A percentile compares a stretch with the other conserved stretches of the same genome.
Conservation (phyloP, 805 yeast species). For the Teunomyces kruisii region DNA sequence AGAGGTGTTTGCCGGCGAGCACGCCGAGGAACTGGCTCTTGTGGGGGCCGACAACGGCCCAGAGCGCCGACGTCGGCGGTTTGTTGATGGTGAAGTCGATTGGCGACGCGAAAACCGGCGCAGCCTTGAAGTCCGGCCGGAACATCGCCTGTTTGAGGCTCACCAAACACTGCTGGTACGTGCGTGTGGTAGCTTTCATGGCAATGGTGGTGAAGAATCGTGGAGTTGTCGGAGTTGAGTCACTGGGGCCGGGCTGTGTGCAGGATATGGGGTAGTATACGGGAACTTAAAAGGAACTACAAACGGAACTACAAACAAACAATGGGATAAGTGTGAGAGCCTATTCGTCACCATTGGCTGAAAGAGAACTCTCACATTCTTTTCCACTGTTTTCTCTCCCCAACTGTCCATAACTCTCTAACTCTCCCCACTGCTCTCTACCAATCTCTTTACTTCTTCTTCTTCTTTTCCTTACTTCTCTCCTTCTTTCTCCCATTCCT, state of each 20-base stretch:
- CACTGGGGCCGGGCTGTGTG: background rate
- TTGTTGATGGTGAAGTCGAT: constrained; percentile 24
- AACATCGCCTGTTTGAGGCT: constrained; percentile 25
- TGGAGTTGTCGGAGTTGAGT: background rate
- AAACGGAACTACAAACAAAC: too few relatives aligned
- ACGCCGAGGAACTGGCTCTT: constrained; percentile 56
- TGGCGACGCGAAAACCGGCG: constrained; percentile 24
- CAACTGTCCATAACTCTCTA: too few relatives aligned
- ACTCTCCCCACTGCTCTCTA: too few relatives aligned
- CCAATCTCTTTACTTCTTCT: too few relatives aligned
- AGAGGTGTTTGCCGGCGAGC: constrained; percentile 54
- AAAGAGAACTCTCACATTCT: too few relatives aligned
- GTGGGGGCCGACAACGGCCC: constrained; percentile 39
- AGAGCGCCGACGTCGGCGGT: constrained; percentile 18
- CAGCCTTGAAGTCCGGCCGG: constrained; percentile 9
- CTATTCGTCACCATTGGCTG: too few relatives aligned
- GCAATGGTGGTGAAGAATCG: background rate
- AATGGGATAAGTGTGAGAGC: too few relatives aligned
- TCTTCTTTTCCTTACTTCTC: background rate
- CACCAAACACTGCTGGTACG: constrained; percentile 14
- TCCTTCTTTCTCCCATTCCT: background rate
- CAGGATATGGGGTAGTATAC: too few relatives aligned
- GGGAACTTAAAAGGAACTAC: too few relatives aligned
- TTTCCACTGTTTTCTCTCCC: too few relatives aligned
- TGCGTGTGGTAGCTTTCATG: background rate